A percentile compares a stretch with the other conserved stretches of the same genome.
Conservation (phyloP, 768 basidiomycete species). For the Termitomyces sp. region DNA sequence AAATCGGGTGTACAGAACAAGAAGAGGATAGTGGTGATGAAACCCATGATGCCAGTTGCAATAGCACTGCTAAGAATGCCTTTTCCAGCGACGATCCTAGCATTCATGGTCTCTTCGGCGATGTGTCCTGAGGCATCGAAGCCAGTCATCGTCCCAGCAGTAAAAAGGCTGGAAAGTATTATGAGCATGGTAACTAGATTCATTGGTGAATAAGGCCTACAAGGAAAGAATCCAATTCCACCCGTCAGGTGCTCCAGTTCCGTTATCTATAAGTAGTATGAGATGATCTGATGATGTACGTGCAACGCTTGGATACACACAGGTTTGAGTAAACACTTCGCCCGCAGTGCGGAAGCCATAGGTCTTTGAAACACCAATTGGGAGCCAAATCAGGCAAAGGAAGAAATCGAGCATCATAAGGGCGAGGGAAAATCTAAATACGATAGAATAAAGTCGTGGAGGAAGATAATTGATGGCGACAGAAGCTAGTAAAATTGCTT, state of each 20-base stretch:
- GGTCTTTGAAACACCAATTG: conserved; percentile 83
- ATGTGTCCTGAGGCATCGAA: conserved; percentile 90
- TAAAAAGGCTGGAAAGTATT: conserved; percentile 61
- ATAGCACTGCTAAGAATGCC: conserved; percentile 79
- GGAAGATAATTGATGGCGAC: conserved; percentile 86
- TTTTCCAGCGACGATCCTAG: conserved; percentile 76
- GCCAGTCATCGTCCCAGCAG: conserved; percentile 84
- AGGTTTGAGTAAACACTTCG: conserved; percentile 80
- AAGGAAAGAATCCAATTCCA: conserved; percentile 95
- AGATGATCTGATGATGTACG: conserved; percentile 2
- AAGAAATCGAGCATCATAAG: conserved; percentile 86
- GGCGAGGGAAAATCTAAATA: conserved; percentile 75
- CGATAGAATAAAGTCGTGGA: conserved; percentile 64
- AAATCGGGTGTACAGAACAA: conserved; percentile 83
- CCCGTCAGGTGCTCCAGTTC: conserved; percentile 79
- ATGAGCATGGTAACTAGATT: not conserved
- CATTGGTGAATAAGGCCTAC: conserved; percentile 33
- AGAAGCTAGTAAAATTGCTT: conserved; percentile 67
- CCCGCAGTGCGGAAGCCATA: conserved; percentile 85
- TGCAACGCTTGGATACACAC: conserved; percentile 38
- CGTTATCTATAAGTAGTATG: conserved; percentile 59
- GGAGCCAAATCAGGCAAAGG: conserved; percentile 90
- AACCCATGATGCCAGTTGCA: conserved; percentile 76
- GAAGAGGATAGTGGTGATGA: conserved; percentile 76
- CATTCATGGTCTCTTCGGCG: conserved; percentile 86